Evolutionary conservation across 2,329 filamentous ascomycete genomes (phyloP), one percentile per base, ranked within the genome.

Genomic region (Setomelanomma holmii): DNA sequence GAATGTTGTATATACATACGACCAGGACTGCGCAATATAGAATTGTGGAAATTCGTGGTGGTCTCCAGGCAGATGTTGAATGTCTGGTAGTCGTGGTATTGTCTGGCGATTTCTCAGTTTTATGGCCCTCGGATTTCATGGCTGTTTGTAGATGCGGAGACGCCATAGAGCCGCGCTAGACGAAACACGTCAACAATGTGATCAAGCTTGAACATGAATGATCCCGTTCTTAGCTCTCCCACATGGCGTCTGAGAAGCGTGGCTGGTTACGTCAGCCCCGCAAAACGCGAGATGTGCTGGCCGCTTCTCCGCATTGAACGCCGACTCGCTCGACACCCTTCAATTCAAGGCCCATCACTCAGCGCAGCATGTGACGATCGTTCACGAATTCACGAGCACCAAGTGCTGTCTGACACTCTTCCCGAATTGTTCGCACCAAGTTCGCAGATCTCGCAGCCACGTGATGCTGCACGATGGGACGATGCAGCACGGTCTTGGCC

Each of bases 381-480:
- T n/a, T 11, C 22, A 8, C 1, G 12, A 8, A 23, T 24, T 8
- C 27, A 27, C 45, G 21, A 40, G 19, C 49, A 51, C 17, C 40
- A 48, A 12, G 44, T 33, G 20, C 39, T 20, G 24, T 17, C 27
- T 8, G 42, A 19, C 19, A 3, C 16, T 34, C 10, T 51, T 36
- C 23, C 30, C 41, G 20, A 38, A 19, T 7, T 11, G 17, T 23
- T 40, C 36, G 20, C 20, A 51, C 33, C 19, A 50, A 17, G 36
- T 43, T 47, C 23, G 46, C 49, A 40, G 30, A 51, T 33, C 43
- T 20, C 17, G 57, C 54, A 34, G 54, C 38, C 68, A 70, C 68
- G 68, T 71, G 64, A 66, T 60, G 52, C 55, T 65, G 67, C 61
- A 60, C 49, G 55, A 55, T 51, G 55, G 67, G 60, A 60, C 49